Percentiles rank a stretch among this genome's conserved stretches.
phyloP scores from a whole-genome alignment of 1,139 yeast species.

The Geotrichum europaeum region DNA sequence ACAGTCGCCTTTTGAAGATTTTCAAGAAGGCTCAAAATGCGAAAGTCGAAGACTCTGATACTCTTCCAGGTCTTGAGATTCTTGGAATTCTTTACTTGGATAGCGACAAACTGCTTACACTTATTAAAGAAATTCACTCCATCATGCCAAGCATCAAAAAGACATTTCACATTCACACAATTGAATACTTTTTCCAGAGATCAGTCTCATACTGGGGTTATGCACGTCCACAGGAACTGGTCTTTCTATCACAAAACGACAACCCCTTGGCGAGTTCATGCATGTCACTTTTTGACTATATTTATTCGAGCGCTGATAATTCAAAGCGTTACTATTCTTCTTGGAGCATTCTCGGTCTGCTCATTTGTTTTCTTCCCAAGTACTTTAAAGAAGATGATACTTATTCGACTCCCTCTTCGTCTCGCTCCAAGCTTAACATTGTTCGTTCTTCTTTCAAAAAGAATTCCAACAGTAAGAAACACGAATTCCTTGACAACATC shows the following conservation, averaged over 20 bases:
- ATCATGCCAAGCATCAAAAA: slow-evolving; percentile 43
- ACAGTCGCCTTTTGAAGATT: slow-evolving; percentile 17
- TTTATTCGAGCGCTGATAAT: slow-evolving; percentile 21
- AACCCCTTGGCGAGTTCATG: slow-evolving; percentile 20
- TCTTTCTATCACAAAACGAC: slow-evolving; percentile 24
- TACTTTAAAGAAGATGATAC: slow-evolving; percentile 19
- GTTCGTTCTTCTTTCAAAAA: slow-evolving; percentile 6
- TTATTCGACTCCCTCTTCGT: slow-evolving; percentile 5
- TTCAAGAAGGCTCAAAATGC: slow-evolving; percentile 11
- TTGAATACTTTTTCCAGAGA: slow-evolving; percentile 47
- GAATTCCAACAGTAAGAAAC: background rate
- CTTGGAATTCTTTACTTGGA: slow-evolving; percentile 47
- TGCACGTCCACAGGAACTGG: slow-evolving; percentile 50
- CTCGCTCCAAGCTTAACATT: slow-evolving; percentile 15
- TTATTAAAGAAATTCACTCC: slow-evolving; percentile 40
- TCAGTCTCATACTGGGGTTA: slow-evolving; percentile 51
- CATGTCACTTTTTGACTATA: slow-evolving; percentile 26
- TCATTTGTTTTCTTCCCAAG: slow-evolving; percentile 32
- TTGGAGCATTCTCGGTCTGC: slow-evolving; percentile 31
- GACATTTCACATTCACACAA: slow-evolving; percentile 49
- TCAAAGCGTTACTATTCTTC: slow-evolving; percentile 23
- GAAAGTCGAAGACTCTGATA: slow-evolving; percentile 29
- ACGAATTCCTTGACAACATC: slow-evolving; percentile 16
- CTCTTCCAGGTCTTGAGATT: slow-evolving; percentile 47
- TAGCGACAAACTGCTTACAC: slow-evolving; percentile 36